phyloP scores from a whole-genome alignment of 2,329 filamentous ascomycete genomes.

The Aspergillus luchuensis region DNA sequence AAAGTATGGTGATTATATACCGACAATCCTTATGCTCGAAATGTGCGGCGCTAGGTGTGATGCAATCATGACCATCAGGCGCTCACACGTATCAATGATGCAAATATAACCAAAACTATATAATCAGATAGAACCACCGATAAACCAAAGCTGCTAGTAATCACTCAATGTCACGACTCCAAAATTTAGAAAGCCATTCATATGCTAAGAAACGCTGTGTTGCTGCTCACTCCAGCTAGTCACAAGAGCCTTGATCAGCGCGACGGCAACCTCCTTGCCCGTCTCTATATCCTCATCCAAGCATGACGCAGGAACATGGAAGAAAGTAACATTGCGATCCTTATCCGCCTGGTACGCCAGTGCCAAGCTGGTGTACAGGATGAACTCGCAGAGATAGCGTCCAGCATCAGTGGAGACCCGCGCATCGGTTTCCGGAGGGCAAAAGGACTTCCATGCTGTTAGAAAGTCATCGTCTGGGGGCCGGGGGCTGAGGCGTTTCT shows the following conservation, averaged over 20 bases:
- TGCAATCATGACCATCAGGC: too few relatives aligned
- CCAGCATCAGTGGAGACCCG: slow-evolving; percentile 71
- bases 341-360: slow-evolving; percentile 33
- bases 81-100: not conserved
- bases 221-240: slow-evolving; percentile 40
- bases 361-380: slow-evolving; percentile 70
- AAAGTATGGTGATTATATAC: too few relatives aligned
- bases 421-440: slow-evolving; percentile 39
- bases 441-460: slow-evolving; percentile 36
- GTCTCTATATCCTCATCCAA: slow-evolving; percentile 49
- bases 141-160: not conserved
- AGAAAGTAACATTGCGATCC: slow-evolving; percentile 60
- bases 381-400: slow-evolving; percentile 76
- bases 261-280: slow-evolving; percentile 45
- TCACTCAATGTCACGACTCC: not conserved
- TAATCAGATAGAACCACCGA: not conserved
- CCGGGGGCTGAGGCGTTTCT: slow-evolving; percentile 23
- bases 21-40: too few relatives aligned
- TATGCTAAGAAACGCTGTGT: not conserved
- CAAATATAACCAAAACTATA: not conserved
- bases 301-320: slow-evolving; percentile 69
- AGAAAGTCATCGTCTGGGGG: slow-evolving; percentile 40
- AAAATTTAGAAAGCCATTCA: not conserved
- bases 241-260: slow-evolving; percentile 47
- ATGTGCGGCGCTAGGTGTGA: too few relatives aligned